Conservation (phyloP, 73 alveolate species). For the Tetrahymena thermophila region DNA sequence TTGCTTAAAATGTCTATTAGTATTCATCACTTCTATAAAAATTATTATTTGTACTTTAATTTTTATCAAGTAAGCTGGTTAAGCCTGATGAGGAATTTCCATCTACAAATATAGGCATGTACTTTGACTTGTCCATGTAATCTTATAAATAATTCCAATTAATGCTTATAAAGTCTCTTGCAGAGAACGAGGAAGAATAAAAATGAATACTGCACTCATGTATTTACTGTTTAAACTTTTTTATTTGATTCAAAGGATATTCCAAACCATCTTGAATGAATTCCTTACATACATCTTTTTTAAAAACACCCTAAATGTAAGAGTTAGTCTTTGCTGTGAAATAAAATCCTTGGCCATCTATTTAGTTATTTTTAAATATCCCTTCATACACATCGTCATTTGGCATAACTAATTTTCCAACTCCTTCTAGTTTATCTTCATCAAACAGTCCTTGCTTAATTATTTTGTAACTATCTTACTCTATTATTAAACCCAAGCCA, state of each 20-base stretch:
- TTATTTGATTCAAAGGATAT: neutral
- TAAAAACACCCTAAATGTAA: neutral
- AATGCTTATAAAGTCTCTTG: neutral
- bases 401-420: neutral
- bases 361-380: neutral
- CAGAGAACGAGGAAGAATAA: neutral
- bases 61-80: neutral
- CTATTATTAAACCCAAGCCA: neutral
- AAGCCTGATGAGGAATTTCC: neutral
- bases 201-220: neutral
- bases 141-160: neutral
- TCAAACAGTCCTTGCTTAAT: neutral
- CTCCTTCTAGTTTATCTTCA: neutral
- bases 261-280: neutral
- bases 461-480: neutral
- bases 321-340: neutral
- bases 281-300: neutral
- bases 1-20: neutral
- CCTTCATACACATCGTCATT: neutral
- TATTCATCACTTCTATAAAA: neutral
- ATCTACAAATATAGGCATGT: neutral
- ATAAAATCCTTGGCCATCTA: neutral
- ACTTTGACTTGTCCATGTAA: neutral
- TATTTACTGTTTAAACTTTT: neutral
- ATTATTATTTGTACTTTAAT: neutral